Conservation (phyloP, 2,329 filamentous ascomycete genomes). For the Hymenoscyphus scutula region DNA sequence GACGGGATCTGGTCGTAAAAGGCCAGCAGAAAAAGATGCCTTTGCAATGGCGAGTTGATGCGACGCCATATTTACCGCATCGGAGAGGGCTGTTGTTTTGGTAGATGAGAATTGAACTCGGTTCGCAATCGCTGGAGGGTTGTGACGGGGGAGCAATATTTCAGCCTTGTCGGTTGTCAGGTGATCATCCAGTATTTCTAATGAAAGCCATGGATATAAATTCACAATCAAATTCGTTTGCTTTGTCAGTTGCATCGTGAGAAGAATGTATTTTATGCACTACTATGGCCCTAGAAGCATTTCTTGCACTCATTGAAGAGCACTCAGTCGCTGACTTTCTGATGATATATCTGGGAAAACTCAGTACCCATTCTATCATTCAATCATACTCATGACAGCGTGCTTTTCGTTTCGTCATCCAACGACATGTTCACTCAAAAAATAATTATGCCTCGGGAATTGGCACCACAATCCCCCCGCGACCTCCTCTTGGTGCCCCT, state of each 20-base stretch:
- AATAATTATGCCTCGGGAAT: conserved; percentile 11
- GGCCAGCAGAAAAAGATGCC: conserved; percentile 70
- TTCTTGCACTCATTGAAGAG: conserved; percentile 1
- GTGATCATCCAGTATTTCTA: neutral
- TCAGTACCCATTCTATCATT: conserved; percentile 3
- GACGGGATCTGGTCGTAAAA: conserved; percentile 71
- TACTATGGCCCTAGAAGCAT: neutral
- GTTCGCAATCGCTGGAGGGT: neutral
- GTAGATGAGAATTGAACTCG: neutral
- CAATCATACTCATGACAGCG: conserved; percentile 12
- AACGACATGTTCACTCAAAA: conserved; percentile 7
- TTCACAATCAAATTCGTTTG: neutral
- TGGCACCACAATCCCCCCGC: conserved; percentile 21
- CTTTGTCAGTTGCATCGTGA: neutral
- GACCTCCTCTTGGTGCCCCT: conserved; percentile 24
- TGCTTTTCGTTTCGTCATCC: conserved; percentile 8
- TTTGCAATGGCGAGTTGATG: conserved; percentile 75
- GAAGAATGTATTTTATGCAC: neutral
- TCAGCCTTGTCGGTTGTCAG: neutral
- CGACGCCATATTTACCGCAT: conserved; percentile 52
- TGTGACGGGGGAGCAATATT: neutral
- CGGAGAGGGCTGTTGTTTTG: conserved; percentile 7
- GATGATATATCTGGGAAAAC: conserved; percentile 3
- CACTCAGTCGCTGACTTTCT: neutral
- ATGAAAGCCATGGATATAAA: no score